Conservation (phyloP, 2,329 filamentous ascomycete genomes). For the Trichoderma koningii region DNA sequence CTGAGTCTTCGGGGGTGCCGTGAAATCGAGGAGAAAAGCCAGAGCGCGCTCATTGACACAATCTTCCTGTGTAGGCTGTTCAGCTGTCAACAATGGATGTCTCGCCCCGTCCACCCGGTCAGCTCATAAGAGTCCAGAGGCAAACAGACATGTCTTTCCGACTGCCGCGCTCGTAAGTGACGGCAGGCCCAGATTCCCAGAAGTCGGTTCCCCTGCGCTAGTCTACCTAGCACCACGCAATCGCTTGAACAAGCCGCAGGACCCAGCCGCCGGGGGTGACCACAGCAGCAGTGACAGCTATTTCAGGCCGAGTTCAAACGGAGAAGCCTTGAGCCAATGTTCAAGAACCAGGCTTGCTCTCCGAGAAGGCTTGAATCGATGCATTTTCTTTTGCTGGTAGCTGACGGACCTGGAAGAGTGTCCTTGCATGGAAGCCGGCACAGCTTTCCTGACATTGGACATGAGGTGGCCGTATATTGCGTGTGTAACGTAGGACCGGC, state of each 20-base stretch:
- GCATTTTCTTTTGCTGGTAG: slow-evolving; percentile 52
- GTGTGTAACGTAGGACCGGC: slow-evolving; percentile 34
- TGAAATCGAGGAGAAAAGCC: not conserved
- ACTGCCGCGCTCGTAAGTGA: slow-evolving; percentile 54
- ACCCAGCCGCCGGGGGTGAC: slow-evolving; percentile 41
- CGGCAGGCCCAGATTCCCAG: slow-evolving; percentile 60
- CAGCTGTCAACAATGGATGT: not conserved
- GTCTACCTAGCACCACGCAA: slow-evolving; percentile 65
- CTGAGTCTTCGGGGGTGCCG: not conserved
- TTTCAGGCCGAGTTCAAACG: slow-evolving; percentile 41
- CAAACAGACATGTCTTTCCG: not conserved
- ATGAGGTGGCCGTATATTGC: slow-evolving; percentile 46
- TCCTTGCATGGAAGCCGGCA: too few relatives aligned
- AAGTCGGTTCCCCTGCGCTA: slow-evolving; percentile 58
- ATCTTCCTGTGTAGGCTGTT: not conserved
- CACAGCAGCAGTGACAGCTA: slow-evolving; percentile 38
- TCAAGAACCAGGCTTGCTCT: not conserved
- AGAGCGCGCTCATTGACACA: not conserved
- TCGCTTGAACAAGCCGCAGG: slow-evolving; percentile 44
- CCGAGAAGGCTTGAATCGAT: too few relatives aligned
- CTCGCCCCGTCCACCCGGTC: not conserved
- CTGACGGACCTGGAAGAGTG: slow-evolving; percentile 53
- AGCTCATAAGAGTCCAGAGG: not conserved
- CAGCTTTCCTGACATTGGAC: slow-evolving; percentile 48
- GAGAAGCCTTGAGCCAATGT: slow-evolving; percentile 42